Base-by-base conservation (phyloP, 108 stramenopile species). In the Cyclotella sp. region DNA sequence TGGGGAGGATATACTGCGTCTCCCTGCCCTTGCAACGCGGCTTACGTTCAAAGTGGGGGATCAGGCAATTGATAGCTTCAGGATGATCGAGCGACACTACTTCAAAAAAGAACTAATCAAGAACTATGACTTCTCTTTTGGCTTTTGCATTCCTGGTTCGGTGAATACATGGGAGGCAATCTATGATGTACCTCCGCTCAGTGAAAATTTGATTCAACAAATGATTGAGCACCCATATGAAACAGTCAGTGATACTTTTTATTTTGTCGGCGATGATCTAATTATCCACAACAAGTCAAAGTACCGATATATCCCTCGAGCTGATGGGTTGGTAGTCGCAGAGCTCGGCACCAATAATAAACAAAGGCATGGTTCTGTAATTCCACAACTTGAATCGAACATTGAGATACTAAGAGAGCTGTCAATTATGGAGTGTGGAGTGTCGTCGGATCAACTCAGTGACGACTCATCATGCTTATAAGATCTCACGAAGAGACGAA, bases 81-180 rank as follows among this genome's bases (percentile, higher is more conserved):
- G 92, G 24, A 93, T 93, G 92, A 90, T 93, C 43, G 90, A 93
- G 76, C 73, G 92, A 29, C 92, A 93, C 70, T 93, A 93, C 78
- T 93, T 91, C 68, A 68, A 82, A 57, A 65, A 86, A 65, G 45
- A 76, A 70, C 89, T 92, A n/a, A 45, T 84, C 43, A 86, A 82
- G 67, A 69, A 59, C 43, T 76, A 70, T 51, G 84, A 91, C 75
- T 93, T 91, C 42, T 63, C 52, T 58, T 93, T 93, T 39, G 92
- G 92, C 2, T 93, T 90, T 72, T 91, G 89, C 75, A 91, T 93
- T 47, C 92, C 92, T 0, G 77, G 86, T 19, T 87, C 86, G 47
- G 86, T 85, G 7, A 93, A 93, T 69, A 87, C 87, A 5, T 93
- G 90, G 90, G 89, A 93, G 27, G 84, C 88, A 3, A 85, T 93